A percentile compares a stretch with the other conserved stretches of the same genome.
Conservation (phyloP, 2,329 filamentous ascomycete genomes). For the Xylariaceae sp. region DNA sequence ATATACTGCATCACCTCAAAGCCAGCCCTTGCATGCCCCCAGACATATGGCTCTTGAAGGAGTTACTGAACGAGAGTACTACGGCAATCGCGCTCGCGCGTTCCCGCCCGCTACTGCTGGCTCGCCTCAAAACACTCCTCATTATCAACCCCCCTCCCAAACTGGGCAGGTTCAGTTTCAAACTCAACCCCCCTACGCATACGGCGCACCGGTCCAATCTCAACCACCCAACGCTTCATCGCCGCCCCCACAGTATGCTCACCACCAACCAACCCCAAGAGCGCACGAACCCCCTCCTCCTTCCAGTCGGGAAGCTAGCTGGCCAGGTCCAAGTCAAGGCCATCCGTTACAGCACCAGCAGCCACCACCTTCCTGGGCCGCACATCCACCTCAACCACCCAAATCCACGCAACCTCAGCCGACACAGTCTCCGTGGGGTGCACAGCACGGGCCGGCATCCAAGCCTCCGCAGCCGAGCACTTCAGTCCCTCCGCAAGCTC, state of each 20-base stretch:
- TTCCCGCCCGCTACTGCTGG: conserved; percentile 40
- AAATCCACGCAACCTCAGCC: conserved; percentile 35
- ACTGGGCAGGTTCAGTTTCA: conserved; percentile 41
- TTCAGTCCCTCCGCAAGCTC: conserved; percentile 33
- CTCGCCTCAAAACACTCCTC: conserved; percentile 47
- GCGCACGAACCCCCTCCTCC: conserved; percentile 40
- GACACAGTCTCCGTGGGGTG: conserved; percentile 38
- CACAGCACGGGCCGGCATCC: conserved; percentile 37
- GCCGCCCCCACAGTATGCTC: conserved; percentile 54
- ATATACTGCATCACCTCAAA: conserved; percentile 49
- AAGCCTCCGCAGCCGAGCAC: conserved; percentile 36
- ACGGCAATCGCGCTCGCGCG: conserved; percentile 34
- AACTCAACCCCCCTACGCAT: conserved; percentile 44
- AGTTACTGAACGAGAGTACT: conserved; percentile 46
- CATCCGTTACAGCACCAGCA: conserved; percentile 32
- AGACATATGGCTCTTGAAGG: conserved; percentile 45
- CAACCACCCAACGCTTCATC: conserved; percentile 45
- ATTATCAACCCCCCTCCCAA: conserved; percentile 43
- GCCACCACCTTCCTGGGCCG: conserved; percentile 35
- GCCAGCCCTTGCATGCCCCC: conserved; percentile 46
- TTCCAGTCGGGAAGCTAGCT: conserved; percentile 36
- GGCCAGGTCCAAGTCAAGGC: conserved; percentile 30
- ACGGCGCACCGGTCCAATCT: conserved; percentile 39
- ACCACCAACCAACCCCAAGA: conserved; percentile 44
- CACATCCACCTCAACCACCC: conserved; percentile 36